These are phyloP conservation scores for Colletotrichum lentis DNA, from an alignment of 2,329 filamentous ascomycete species.

Conservation along the genomic window DNA sequence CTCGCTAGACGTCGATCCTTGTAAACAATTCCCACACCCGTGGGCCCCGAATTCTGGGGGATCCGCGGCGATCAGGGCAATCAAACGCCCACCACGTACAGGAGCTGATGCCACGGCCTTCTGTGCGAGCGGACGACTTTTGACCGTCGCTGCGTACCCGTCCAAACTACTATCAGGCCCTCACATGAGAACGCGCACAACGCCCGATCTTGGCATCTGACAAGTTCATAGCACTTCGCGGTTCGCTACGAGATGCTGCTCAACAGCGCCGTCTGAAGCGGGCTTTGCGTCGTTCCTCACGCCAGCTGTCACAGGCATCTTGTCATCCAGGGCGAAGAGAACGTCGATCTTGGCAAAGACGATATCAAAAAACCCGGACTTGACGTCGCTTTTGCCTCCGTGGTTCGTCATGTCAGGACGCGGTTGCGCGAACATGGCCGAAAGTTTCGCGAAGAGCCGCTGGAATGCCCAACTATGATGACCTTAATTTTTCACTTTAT, in stretches of 20 bases:
- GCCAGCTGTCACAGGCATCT: constrained; percentile 19
- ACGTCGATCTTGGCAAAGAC: background rate
- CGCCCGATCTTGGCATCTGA: constrained; percentile 35
- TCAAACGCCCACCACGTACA: background rate
- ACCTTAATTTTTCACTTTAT: background rate
- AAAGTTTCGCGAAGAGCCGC: constrained; percentile 22
- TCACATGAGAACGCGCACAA: constrained; percentile 13
- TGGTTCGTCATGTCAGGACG: constrained; percentile 3
- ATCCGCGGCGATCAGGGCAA: background rate
- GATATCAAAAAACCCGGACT: background rate
- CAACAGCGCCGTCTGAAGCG: constrained; percentile 28
- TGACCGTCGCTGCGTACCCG: constrained; percentile 13
- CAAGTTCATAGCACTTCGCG: constrained; percentile 10
- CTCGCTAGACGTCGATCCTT: constrained; percentile 16
- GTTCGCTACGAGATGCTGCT: constrained; percentile 27
- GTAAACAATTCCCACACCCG: background rate
- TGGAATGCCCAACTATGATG: background rate
- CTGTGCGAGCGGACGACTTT: background rate
- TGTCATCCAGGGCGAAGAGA: constrained; percentile 13
- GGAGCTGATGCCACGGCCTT: background rate
- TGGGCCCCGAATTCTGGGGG: background rate
- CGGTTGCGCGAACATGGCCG: background rate
- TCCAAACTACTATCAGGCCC: constrained; percentile 15
- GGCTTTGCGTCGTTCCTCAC: constrained; percentile 3
- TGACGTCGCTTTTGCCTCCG: constrained; percentile 19